Conservation (phyloP, 305 asterid genomes). For the Fraxinus dipetala region DNA sequence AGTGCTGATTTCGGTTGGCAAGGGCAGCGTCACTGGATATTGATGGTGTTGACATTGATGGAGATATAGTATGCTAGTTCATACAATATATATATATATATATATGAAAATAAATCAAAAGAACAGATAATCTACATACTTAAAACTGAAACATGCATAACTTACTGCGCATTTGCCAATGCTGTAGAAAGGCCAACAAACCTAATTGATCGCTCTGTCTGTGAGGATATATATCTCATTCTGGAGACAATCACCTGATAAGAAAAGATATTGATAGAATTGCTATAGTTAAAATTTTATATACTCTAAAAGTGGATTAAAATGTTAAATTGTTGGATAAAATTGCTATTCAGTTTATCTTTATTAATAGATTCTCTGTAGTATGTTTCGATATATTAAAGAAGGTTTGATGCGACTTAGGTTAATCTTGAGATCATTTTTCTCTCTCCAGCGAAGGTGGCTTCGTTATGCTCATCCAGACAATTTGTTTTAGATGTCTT, state of each 20-base stretch:
- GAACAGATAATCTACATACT: not conserved
- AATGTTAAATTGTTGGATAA: not conserved
- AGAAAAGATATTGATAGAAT: conserved; percentile 18
- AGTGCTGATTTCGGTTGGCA: not conserved
- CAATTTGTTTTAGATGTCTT: not conserved
- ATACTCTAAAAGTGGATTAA: not conserved
- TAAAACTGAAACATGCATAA: conserved; percentile 15
- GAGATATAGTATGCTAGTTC: not conserved
- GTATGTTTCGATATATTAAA: not conserved
- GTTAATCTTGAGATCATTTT: not conserved
- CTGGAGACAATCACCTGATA: conserved; percentile 94
- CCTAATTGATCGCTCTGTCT: conserved; percentile 84
- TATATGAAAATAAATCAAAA: not conserved
- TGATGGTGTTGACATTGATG: not conserved
- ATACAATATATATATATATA: not conserved
- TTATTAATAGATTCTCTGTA: not conserved
- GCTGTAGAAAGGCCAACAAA: conserved; percentile 98
- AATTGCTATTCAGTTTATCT: not conserved
- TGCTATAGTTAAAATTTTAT: not conserved
- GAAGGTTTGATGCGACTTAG: not conserved
- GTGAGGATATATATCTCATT: conserved; percentile 99
- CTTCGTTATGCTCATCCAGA: not conserved
- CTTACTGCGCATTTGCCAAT: conserved; percentile 94
- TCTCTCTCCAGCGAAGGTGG: not conserved
- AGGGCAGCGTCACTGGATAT: not conserved